A percentile compares a stretch with the other conserved stretches of the same genome.
Conservation (phyloP, 2,329 filamentous ascomycete species). For the Penicillium sclerotiorum region DNA sequence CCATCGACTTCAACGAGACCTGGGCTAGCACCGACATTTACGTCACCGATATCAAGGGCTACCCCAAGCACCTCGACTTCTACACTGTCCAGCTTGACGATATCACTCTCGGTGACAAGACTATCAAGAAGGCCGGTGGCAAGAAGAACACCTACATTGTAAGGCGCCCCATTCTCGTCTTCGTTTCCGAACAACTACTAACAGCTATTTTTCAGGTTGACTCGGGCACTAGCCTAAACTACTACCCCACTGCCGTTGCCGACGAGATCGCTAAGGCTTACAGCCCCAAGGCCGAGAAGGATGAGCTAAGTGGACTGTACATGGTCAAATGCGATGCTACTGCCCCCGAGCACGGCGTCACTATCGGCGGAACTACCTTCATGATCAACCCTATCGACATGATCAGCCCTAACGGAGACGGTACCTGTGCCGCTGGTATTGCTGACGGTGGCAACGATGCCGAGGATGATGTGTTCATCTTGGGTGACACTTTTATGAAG, state of each 20-base stretch:
- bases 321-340: constrained; percentile 49
- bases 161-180: neutral
- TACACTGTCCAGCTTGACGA: constrained; percentile 22
- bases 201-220: constrained; percentile 19
- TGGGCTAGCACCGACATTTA: constrained; percentile 21
- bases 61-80: constrained; percentile 15
- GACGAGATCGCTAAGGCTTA: constrained; percentile 46
- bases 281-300: constrained; percentile 39
- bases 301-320: constrained; percentile 31
- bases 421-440: constrained; percentile 22
- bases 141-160: constrained; percentile 17
- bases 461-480: constrained; percentile 21
- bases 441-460: constrained; percentile 12
- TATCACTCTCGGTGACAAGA: constrained; percentile 10
- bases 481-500: constrained; percentile 51
- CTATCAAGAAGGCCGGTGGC: constrained; percentile 4
- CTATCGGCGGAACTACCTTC: constrained; percentile 40
- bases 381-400: constrained; percentile 32
- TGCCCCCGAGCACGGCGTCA: constrained; percentile 45
- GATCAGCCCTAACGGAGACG: constrained; percentile 24
- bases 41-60: constrained; percentile 16
- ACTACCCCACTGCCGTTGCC: constrained; percentile 35
- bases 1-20: constrained; percentile 7
- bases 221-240: constrained; percentile 37
- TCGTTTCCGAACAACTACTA: neutral